Conservation (phyloP, 2,329 filamentous ascomycete genomes). For the Fusarium tjaetaba region DNA sequence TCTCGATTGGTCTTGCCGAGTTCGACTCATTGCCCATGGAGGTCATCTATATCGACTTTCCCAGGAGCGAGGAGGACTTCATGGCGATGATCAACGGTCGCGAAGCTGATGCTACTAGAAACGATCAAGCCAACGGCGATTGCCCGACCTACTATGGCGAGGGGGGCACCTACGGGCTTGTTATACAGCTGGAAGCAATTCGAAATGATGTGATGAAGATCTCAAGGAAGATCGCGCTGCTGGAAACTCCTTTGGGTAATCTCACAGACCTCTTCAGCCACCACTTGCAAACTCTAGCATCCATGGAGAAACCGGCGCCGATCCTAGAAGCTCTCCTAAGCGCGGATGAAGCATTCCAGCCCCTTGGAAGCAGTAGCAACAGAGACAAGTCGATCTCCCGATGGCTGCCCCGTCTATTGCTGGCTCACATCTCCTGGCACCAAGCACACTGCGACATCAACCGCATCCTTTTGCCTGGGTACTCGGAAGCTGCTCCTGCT, state of each 20-base stretch:
- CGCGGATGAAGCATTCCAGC: background rate
- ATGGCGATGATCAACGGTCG: background rate
- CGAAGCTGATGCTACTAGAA: background rate
- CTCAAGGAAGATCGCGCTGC: background rate
- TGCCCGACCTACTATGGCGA: rapidly evolving
- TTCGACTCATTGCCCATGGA: background rate
- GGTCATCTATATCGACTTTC: background rate
- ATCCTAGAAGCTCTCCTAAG: background rate
- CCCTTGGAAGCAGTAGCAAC: background rate
- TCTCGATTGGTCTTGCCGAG: background rate
- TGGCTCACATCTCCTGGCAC: background rate
- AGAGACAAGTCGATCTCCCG: background rate
- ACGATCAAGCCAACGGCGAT: background rate
- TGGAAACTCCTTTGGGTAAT: background rate
- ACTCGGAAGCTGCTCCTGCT: background rate
- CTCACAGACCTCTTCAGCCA: background rate
- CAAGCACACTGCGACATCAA: background rate
- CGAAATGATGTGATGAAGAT: background rate
- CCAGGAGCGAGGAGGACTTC: background rate
- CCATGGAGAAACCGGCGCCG: background rate
- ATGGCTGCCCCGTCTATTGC: background rate
- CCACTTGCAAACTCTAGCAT: background rate
- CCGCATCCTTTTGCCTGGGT: background rate
- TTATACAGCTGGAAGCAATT: background rate
- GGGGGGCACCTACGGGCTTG: background rate